These are phyloP conservation scores for Alternaria viburni DNA, from an alignment of 2,329 filamentous ascomycete genomes.

Conservation along the genomic window DNA sequence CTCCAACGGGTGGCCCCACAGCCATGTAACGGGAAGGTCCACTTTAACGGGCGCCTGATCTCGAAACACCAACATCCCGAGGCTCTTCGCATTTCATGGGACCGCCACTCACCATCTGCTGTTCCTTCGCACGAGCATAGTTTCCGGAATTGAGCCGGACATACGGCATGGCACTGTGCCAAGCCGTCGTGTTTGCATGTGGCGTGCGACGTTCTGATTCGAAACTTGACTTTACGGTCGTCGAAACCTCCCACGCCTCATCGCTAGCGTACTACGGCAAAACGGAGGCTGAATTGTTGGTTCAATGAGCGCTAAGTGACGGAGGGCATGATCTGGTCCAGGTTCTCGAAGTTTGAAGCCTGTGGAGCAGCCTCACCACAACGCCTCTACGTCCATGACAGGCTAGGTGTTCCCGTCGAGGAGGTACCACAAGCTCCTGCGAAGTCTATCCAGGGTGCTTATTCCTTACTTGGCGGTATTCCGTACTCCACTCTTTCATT, in stretches of 20 bases:
- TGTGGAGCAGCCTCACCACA: constrained; percentile 26
- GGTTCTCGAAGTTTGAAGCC: constrained; percentile 22
- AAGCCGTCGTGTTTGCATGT: constrained; percentile 28
- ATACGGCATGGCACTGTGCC: constrained; percentile 11
- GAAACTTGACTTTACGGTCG: constrained; percentile 28
- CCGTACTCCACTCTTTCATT: constrained; percentile 5
- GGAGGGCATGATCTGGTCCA: constrained; percentile 4
- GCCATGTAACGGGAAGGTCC: constrained; percentile 18
- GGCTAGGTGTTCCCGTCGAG: constrained; percentile 12
- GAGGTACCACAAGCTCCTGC: constrained; percentile 5
- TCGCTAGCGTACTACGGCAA: constrained; percentile 7
- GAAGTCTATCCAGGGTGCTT: constrained; percentile 8
- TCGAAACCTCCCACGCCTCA: constrained; percentile 29
- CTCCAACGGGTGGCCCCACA: constrained; percentile 15
- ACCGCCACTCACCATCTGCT: not conserved
- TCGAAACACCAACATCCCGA: constrained; percentile 24
- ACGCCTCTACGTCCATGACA: constrained; percentile 12
- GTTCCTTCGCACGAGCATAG: not conserved
- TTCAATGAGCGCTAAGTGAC: constrained; percentile 3
- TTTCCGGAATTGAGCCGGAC: constrained; percentile 12
- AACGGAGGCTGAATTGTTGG: not conserved
- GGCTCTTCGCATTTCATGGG: constrained; percentile 9
- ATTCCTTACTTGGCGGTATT: constrained; percentile 10
- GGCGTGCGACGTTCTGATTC: constrained; percentile 26
- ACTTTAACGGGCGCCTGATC: constrained; percentile 20